Evolutionary conservation across 208 protist species (phyloP), one percentile per base, ranked within the genome.

Genomic region (Trichomonas vaginalis): DNA sequence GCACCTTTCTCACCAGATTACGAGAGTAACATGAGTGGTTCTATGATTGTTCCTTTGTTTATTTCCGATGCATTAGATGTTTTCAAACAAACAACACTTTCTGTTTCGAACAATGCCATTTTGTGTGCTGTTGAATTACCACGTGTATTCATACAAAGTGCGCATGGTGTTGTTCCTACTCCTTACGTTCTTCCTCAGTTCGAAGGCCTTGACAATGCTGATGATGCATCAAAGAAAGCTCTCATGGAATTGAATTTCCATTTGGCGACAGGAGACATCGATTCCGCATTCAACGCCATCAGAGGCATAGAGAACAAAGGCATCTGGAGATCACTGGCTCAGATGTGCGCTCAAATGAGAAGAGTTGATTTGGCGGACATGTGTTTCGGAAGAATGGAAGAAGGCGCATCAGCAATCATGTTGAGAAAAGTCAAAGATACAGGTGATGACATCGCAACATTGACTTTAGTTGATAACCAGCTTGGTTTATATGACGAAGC

Each of bases 331-430:
- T 46, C 35, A 37, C 17, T 88, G 0, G 82, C 82, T n/a, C 35
- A 45, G 37, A 88, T 40, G 37, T 88, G 82, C 32, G 82, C 82
- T 14, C 82, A 88, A 42, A 88, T 45, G 35, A 45, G 82, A n/a
- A 45, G 82, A 88, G 47, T 88, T 6, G 82, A 88, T 48, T 48
- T 88, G 37, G 82, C 82, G 8, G 82, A 88, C 37, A 45, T 88
- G 40, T 88, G 82, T 42, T 88, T 88, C 37, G 82, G 82, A 47
- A 45, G 82, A 42, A 88, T 88, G 82, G 82, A 88, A 88, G 82
- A 88, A 45, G 82, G 82, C 17, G 82, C 40, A 3, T 88, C 82
- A 88, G 82, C 82, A 9, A 32, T 88, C 17, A 32, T 88, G 17
- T 23, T 88, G 0, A 35, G 37, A 10, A 3, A 48, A 3, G 39